Evolutionary conservation across 768 basidiomycete species (phyloP), one percentile per base, ranked within the genome.

Genomic region (Fomitopsis serialis): DNA sequence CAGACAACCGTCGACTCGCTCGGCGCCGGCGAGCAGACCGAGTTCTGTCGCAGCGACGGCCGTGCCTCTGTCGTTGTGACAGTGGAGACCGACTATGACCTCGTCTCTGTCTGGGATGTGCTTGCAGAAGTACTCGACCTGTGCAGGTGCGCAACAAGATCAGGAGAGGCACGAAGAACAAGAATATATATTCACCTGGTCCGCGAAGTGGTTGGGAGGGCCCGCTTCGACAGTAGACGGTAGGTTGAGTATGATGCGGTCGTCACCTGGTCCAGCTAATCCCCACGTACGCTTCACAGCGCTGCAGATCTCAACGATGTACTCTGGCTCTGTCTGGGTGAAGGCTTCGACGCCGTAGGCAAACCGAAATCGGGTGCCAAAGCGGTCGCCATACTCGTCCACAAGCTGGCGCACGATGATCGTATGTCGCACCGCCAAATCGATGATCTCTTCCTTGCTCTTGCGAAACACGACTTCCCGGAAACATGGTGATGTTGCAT

Each of bases 381-480:
- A 53, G 21, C 46, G 53, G 12, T 15, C 15, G 9, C 34, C 8
- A 35, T 8, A 35, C 34, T n/a, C n/a, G n/a, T n/a, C n/a, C n/a
- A n/a, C 34, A 35, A 35, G 34, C 34, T 35, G 8, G 5, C 29
- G 34, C 2, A 49, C 29, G n/a, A 49, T 24, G 35, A 42, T 25
- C 24, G 23, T 37, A 43, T 51, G 48, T 7, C 25, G 10, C 25
- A 37, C 54, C 25, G 74, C 74, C 47, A 77, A 70, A 46, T 68
- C 66, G 52, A 75, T 65, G 17, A 73, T 75, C 61, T 76, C 72
- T 50, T 70, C 64, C 54, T 68, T 60, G 45, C 70, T 59, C 58
- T 72, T 72, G 62, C 70, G 70, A 61, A 77, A 75, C 11, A 77
- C 75, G 44, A 74, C 73, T 32, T 74, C 72, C 54, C 75, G 66